Base-by-base conservation (phyloP, 768 basidiomycete species). In the Russula lepida region DNA sequence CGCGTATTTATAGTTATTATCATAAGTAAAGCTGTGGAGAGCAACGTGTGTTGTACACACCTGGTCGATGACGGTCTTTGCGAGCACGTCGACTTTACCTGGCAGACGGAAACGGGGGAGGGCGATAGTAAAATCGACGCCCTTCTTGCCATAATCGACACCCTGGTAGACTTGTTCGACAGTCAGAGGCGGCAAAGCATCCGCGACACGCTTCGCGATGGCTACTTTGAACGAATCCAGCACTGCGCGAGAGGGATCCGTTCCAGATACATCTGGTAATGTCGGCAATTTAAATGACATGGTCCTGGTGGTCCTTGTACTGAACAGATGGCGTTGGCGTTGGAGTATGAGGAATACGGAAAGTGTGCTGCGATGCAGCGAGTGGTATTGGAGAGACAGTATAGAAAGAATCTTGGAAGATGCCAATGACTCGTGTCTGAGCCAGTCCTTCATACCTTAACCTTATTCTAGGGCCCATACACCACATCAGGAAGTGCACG, bases 121-220 rank as follows among this genome's bases (percentile, higher is more conserved):
- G 0, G 95, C 93, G 21, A 98, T 82, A 0, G 89, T 88, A 67
- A 97, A 93, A 74, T 98, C 95, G 47, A 81, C 85, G n/a, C 89
- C 92, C 74, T 95, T 95, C 75, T 95, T 92, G 37, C 90, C 92
- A 64, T 87, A 89, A 71, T 94, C 88, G 0, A 97, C 87, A 23
- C 90, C 94, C 25, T 80, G 71, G 73, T 90, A 97, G 0, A 85
- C 92, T 68, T 90, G 84, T 43, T 89, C 88, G 28, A 92, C 62
- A 0, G 86, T 78, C 54, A 95, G 73, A 2, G 74, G 73, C 32
- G 84, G 83, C 7, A 92, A 73, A 0, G 83, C 80, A 54, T 87
- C 84, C 8, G 84, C 81, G 30, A 92, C 69, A 62, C 81, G 79
- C 68, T 85, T 79, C 4, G 93, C 90, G 67, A 92, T 88, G 41